phyloP scores from a whole-genome alignment of 2,329 filamentous ascomycete genomes.

The Phaeosphaeria sp. region DNA sequence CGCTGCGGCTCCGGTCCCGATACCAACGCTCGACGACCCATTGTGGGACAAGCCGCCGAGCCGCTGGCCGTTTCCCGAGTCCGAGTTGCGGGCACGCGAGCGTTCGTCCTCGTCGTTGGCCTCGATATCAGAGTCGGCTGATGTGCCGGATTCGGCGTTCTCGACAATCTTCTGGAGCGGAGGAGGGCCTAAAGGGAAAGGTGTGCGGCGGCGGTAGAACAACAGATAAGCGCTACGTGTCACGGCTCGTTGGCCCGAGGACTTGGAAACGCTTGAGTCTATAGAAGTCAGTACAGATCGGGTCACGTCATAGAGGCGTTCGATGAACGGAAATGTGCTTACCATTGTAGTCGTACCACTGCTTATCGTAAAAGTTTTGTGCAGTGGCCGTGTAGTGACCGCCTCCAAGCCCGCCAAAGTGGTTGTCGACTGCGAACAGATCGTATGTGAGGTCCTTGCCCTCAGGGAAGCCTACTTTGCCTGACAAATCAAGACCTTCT shows the following conservation, averaged over 20 bases:
- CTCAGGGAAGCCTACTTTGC: slow-evolving; percentile 79
- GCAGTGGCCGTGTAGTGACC: slow-evolving; percentile 96
- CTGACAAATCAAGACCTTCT: slow-evolving; percentile 81
- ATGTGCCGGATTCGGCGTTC: slow-evolving; percentile 56
- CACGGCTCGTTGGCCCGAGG: slow-evolving; percentile 68
- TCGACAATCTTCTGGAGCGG: slow-evolving; percentile 75
- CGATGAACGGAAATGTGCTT: slow-evolving; percentile 21
- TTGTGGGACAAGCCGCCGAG: slow-evolving; percentile 85
- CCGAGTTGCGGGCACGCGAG: slow-evolving; percentile 57
- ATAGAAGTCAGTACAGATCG: slow-evolving; percentile 3
- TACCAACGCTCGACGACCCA: slow-evolving; percentile 87
- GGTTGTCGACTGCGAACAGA: slow-evolving; percentile 93
- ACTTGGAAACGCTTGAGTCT: slow-evolving; percentile 78
- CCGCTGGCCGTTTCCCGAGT: slow-evolving; percentile 83
- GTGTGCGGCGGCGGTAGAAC: slow-evolving; percentile 90
- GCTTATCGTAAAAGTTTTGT: slow-evolving; percentile 85
- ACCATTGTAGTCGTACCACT: slow-evolving; percentile 99
- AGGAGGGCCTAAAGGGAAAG: slow-evolving; percentile 77
- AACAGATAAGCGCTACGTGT: slow-evolving; percentile 86
- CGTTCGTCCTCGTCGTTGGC: slow-evolving; percentile 48
- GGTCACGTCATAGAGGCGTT: too few species aligned
- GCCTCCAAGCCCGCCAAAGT: slow-evolving; percentile 90
- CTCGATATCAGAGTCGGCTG: slow-evolving; percentile 53
- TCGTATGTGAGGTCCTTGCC: slow-evolving; percentile 88
- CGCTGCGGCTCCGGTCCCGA: slow-evolving; percentile 71